Base-by-base conservation (phyloP, 306 rosid species). In the Citrullus amarus region DNA sequence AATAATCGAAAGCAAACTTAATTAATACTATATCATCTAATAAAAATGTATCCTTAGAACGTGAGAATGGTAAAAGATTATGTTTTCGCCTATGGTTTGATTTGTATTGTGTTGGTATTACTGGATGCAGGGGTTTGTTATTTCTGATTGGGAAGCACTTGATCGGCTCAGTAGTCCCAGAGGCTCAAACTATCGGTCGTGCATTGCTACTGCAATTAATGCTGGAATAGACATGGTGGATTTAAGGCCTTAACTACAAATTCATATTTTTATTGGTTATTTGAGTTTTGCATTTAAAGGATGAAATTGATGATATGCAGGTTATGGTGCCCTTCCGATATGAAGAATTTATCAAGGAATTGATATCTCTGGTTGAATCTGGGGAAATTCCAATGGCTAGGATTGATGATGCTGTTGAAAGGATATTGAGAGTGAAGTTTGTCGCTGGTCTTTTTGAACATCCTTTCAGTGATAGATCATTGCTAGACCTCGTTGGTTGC, bases 161-260 rank as follows among this genome's bases (percentile, higher is more conserved):
- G 96, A 94, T 72, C 78, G 76, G 57, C 94, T 94, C 48, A 78
- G 88, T 36, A 11, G 48, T 2, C 97, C 97, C 38, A 83, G 30
- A 6, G 91, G 90, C 6, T 88, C 95, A 79, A 72, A 87, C 81
- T 90, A 92, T 81, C 89, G 86, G 14, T 67, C 73, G 65, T 88
- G 93, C 88, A 82, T 94, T 81, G 87, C 86, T 22, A 56, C 90
- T 39, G 85, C 89, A 9, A 9, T 94, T 80, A 92, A 89, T 86
- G 92, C 97, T 15, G 95, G 97, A 86, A 87, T 94, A 75, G 96
- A 94, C 87, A 89, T 92, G 98, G 97, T 94, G 85, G 60, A 70
- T 55, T 75, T 80, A 9, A 13, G 55, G 67, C 17, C 38, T 43
- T 20, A 79, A 58, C 79, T 77, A 46, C 46, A 71, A 70, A 54